Evolutionary conservation across 495 filamentous ascomycete species (phyloP), one percentile per base, ranked within the genome.

Genomic region (Mytilinidion resinicola): DNA sequence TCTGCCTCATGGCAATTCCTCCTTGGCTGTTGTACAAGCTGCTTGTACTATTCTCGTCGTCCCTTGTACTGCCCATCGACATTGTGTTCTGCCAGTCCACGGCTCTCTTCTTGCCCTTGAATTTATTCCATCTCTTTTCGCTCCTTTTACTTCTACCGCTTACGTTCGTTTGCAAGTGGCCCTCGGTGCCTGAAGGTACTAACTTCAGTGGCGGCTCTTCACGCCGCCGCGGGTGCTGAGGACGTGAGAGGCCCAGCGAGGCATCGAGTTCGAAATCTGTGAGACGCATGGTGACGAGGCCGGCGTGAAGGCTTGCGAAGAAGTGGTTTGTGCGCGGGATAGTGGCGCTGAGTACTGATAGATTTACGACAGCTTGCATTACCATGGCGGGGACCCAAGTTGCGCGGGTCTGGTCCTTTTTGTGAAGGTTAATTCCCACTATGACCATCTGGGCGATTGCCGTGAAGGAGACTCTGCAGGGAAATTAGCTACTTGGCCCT

Each of bases 301-400:
- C 48, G 37, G 44, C 34, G 25, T 62, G 59, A 4, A 62, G 48
- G 9, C 53, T 49, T 5, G 54, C 38, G 17, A 62, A 52, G 33
- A 62, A 62, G 19, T 54, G 59, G 34, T 62, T 62, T 11, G 59
- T 62, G 12, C 59, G 59, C 2, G 60, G 60, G 15, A 63, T 30
- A 6, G 60, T 59, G 8, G 60, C 55, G 21, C 47, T 46, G 17
- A 63, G 55, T 30, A 63, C 56, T 8, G 60, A 63, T 3, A 59
- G 42, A 20, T 63, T 21, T 9, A 63, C 44, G 10, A 54, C 44
- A 34, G 20, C 51, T 53, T 53, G 51, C 1, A 14, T 53, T 25
- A 49, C 58, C 10, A 55, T 57, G 39, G 9, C 10, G 8, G 43
- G 21, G 34, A 33, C 49, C 33, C 39, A 21, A 20, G 7, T 25